These are phyloP conservation scores for Colletotrichum spinosum DNA, from an alignment of 2,329 filamentous ascomycete species.

Conservation along the genomic window DNA sequence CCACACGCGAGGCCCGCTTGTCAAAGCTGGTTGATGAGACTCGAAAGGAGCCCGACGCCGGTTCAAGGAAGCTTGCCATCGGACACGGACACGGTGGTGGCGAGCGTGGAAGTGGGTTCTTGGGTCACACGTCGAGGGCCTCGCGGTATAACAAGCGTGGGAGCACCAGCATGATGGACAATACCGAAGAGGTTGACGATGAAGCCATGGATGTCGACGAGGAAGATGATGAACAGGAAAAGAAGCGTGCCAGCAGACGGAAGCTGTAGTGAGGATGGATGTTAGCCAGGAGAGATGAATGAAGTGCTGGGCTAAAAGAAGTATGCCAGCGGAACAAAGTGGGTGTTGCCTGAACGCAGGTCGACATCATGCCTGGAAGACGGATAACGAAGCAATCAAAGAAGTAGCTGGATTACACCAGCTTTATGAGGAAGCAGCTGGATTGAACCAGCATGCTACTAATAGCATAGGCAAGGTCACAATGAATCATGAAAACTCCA, in stretches of 20 bases:
- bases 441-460: not conserved
- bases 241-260: slow-evolving; percentile 64
- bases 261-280: slow-evolving; percentile 58
- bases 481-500: slow-evolving; percentile 25
- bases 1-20: slow-evolving; percentile 59
- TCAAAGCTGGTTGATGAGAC: slow-evolving; percentile 60
- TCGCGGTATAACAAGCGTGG: slow-evolving; percentile 38
- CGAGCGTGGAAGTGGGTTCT: slow-evolving; percentile 24
- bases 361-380: not conserved
- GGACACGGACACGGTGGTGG: slow-evolving; percentile 29
- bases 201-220: slow-evolving; percentile 70
- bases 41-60: slow-evolving; percentile 48
- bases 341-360: too few species aligned
- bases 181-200: slow-evolving; percentile 55
- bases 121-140: slow-evolving; percentile 41
- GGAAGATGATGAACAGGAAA: slow-evolving; percentile 57
- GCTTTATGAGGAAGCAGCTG: not conserved
- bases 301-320: too few species aligned
- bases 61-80: slow-evolving; percentile 38
- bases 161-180: slow-evolving; percentile 52
- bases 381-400: not conserved
- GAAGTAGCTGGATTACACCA: not conserved
- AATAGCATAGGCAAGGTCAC: slow-evolving; percentile 17
- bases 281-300: not conserved
- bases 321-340: too few species aligned